phyloP scores from a whole-genome alignment of 805 yeast species.

The Kuraishia piskuri region DNA sequence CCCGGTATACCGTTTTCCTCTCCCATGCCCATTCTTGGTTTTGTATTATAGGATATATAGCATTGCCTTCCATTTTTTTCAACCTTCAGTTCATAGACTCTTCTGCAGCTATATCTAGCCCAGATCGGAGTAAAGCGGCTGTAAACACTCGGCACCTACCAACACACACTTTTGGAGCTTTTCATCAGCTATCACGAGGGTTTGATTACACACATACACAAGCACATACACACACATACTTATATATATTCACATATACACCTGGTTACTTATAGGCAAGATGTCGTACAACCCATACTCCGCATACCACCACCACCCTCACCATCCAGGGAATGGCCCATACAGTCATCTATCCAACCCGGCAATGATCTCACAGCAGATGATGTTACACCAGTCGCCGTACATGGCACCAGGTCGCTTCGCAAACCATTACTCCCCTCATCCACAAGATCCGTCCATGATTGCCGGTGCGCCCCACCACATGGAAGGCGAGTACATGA shows the following conservation, averaged over 20 bases:
- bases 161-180: neutral
- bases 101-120: neutral
- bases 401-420: neutral
- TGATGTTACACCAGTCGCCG: neutral
- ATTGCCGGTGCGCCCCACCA: neutral
- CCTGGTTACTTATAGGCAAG: neutral
- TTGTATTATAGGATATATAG: neutral
- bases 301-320: neutral
- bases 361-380: neutral
- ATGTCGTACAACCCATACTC: slow-evolving; percentile 1
- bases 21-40: neutral
- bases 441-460: neutral
- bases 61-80: neutral
- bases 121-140: neutral
- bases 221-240: neutral
- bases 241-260: no score
- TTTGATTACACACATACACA: neutral
- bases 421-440: neutral
- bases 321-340: neutral
- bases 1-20: neutral
- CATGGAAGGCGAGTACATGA: neutral
- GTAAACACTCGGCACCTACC: neutral
- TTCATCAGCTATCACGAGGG: no score
- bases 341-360: neutral
- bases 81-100: neutral